Percentiles rank a stretch among this genome's conserved stretches.
phyloP scores from a whole-genome alignment of 805 yeast species.

The Monosporozyma unispora region DNA sequence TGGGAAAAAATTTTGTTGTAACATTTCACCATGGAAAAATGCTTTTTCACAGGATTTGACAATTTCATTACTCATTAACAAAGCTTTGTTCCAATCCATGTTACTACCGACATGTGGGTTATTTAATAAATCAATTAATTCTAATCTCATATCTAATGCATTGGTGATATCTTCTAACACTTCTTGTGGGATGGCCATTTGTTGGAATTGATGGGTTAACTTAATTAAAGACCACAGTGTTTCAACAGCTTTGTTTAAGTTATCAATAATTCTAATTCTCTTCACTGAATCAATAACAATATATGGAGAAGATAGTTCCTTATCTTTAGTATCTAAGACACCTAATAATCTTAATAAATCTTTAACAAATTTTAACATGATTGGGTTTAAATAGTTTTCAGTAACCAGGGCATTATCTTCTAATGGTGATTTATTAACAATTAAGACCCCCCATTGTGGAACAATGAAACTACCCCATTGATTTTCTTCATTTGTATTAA shows the following conservation, averaged over 20 bases:
- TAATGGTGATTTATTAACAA: conserved; percentile 32
- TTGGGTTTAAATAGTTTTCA: conserved; percentile 40
- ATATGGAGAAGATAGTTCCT: conserved; percentile 38
- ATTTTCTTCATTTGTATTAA: conserved; percentile 1
- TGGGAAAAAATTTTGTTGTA: conserved; percentile 90
- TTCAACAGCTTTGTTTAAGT: conserved; percentile 53
- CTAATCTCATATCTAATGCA: conserved; percentile 38
- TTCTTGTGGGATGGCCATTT: conserved; percentile 73
- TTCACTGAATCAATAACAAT: conserved; percentile 59
- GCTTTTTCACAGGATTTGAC: conserved; percentile 45
- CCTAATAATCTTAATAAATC: conserved; percentile 73
- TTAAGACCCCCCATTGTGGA: conserved; percentile 80
- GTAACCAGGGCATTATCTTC: conserved; percentile 27
- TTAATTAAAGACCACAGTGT: conserved; percentile 66
- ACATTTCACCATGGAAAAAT: conserved; percentile 90
- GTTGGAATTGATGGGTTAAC: conserved; percentile 56
- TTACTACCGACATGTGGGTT: conserved; percentile 26
- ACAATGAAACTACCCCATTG: conserved; percentile 44
- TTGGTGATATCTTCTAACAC: conserved; percentile 50
- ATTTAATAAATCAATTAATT: conserved; percentile 23
- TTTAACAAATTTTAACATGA: conserved; percentile 60
- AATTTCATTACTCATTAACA: conserved; percentile 43
- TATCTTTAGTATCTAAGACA: conserved; percentile 39
- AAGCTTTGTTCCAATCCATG: conserved; percentile 41
- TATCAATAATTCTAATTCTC: conserved; percentile 48